A percentile compares a stretch with the other conserved stretches of the same genome.
Conservation (phyloP, 2,329 filamentous ascomycete species). For the Fusarium sp. region DNA sequence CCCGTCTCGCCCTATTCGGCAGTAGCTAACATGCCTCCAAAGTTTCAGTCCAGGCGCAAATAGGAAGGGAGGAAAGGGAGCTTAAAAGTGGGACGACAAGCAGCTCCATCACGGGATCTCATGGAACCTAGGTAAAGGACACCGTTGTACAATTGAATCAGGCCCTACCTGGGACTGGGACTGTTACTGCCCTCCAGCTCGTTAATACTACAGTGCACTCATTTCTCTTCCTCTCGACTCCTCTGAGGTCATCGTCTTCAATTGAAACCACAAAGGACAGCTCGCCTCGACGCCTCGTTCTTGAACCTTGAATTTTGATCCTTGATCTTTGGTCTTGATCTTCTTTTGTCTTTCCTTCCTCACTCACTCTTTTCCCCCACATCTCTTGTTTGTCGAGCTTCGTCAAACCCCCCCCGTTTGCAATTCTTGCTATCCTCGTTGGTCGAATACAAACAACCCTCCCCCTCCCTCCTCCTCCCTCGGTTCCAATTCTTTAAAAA, state of each 20-base stretch:
- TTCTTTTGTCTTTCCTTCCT: slow-evolving; percentile 38
- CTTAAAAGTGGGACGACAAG: slow-evolving; percentile 47
- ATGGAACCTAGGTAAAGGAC: slow-evolving; percentile 50
- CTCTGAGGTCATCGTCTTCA: slow-evolving; percentile 52
- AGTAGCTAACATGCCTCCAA: background rate
- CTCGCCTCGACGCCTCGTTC: slow-evolving; percentile 40
- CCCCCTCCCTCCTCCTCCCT: slow-evolving; percentile 4
- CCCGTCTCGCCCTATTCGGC: slow-evolving; percentile 11
- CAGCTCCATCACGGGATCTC: slow-evolving; percentile 54
- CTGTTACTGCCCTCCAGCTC: background rate
- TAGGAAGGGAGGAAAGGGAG: slow-evolving; percentile 28
- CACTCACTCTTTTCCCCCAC: slow-evolving; percentile 19
- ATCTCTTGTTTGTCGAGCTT: slow-evolving; percentile 31
- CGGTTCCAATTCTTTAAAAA: slow-evolving; percentile 18
- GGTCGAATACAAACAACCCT: slow-evolving; percentile 22
- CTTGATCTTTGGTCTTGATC: slow-evolving; percentile 3
- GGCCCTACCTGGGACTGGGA: slow-evolving; percentile 8
- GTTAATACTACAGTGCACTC: slow-evolving; percentile 6
- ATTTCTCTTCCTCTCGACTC: slow-evolving; percentile 19
- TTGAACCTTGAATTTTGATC: slow-evolving; percentile 1
- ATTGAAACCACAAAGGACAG: slow-evolving; percentile 49
- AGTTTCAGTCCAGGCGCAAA: slow-evolving; percentile 5
- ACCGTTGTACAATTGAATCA: slow-evolving; percentile 52
- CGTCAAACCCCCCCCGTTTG: slow-evolving; percentile 18
- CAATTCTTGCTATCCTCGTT: slow-evolving; percentile 16